Base-by-base conservation (phyloP, 805 yeast species). In the Metschnikowia matae region DNA sequence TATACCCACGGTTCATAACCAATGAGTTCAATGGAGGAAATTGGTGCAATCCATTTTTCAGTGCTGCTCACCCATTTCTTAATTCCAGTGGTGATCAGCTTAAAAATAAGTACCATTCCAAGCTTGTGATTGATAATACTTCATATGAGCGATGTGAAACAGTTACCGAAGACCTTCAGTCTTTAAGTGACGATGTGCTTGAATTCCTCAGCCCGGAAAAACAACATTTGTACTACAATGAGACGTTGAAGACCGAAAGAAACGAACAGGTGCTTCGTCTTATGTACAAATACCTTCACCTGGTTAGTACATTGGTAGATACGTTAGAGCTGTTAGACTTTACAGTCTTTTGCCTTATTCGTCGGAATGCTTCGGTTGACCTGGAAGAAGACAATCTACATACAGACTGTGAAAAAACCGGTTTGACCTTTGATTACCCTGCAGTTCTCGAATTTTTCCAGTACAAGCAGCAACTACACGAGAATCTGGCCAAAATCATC, bases 1-100 rank as follows among this genome's bases (percentile, higher is more conserved):
- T 83, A 2, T 80, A 83, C 55, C 90, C 94, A 7, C 73, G 94
- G 52, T 84, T 86, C 58, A 66, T 87, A 17, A 73, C 77, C 39
- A 82, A 82, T 29, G 81, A 79, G 48, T 86, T 83, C 62, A 83
- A 83, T 57, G 92, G 90, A 15, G 92, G 91, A n/a, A 83, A 84
- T 53, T 86, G 90, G 85, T 78, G 80, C 44, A 85, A 85, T 58
- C 88, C 87, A 23, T 84, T 84, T 56, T 79, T 81, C 55, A 63
- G 73, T 40, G 60, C 72, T 43, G 56, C 59, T 34, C 73, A 69
- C 44, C 60, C 65, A 6, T 69, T 68, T 20, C 64, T 71, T 35
- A 74, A 71, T 56, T 68, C 67, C 29, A 70, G 76, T 56, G 78
- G 77, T 2, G 75, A 72, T 53, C 75, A 72, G 29, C 62, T 71